phyloP scores from a whole-genome alignment of 1,284 basidiomycete species.

The Exsudoporus floridanus region DNA sequence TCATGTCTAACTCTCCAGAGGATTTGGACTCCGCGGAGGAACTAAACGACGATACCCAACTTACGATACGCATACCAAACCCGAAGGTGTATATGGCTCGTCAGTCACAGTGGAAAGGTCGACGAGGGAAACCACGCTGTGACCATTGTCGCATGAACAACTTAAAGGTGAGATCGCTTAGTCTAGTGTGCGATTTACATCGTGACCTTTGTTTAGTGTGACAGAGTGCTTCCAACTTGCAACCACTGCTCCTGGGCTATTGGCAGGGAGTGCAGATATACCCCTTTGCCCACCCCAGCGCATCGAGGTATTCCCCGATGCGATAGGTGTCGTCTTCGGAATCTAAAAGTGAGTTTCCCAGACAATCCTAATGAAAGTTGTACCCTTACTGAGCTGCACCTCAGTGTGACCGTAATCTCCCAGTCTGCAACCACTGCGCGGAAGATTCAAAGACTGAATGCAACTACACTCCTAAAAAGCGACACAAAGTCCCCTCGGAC shows the following conservation, averaged over 20 bases:
- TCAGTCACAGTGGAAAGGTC: slow-evolving; percentile 69
- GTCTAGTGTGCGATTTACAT: slow-evolving; percentile 5
- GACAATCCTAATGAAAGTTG: background rate
- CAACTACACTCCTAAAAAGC: slow-evolving; percentile 68
- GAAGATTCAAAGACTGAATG: slow-evolving; percentile 53
- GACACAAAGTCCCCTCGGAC: slow-evolving; percentile 55
- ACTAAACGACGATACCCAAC: slow-evolving; percentile 54
- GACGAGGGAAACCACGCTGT: slow-evolving; percentile 68
- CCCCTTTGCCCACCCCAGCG: slow-evolving; percentile 68
- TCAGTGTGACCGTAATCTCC: slow-evolving; percentile 67
- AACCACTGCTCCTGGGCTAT: slow-evolving; percentile 69
- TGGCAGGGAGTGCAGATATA: slow-evolving; percentile 65
- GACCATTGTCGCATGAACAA: slow-evolving; percentile 70
- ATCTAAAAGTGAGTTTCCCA: slow-evolving; percentile 55
- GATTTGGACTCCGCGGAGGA: slow-evolving; percentile 47
- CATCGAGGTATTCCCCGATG: slow-evolving; percentile 73
- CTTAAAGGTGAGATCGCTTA: slow-evolving; percentile 52
- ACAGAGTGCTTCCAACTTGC: slow-evolving; percentile 66
- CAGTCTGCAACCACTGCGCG: slow-evolving; percentile 64
- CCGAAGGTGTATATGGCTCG: slow-evolving; percentile 55
- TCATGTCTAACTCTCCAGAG: slow-evolving; percentile 41
- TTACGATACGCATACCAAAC: slow-evolving; percentile 63
- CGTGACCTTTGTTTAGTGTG: slow-evolving; percentile 48
- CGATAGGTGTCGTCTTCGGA: slow-evolving; percentile 61
- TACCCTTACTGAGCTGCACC: slow-evolving; percentile 5